A percentile compares a stretch with the other conserved stretches of the same genome.
These are phyloP conservation scores for Calonectria hongkongensis DNA, from an alignment of 2,329 filamentous ascomycete species.

Conservation along the genomic window DNA sequence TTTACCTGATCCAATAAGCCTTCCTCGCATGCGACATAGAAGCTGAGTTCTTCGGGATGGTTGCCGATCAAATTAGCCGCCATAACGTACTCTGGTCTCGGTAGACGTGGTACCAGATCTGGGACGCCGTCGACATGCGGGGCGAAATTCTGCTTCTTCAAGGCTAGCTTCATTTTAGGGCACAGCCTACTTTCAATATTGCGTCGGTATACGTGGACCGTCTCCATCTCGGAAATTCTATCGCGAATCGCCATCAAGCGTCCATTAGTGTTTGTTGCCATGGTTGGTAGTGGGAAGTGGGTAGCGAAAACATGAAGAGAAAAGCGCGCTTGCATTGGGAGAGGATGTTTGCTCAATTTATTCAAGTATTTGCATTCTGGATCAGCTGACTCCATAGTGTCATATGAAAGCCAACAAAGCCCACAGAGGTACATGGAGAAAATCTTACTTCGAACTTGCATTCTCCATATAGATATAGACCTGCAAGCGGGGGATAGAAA, in stretches of 20 bases:
- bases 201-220: background rate
- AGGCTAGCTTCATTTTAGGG: background rate
- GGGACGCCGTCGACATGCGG: background rate
- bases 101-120: background rate
- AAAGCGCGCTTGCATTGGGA: background rate
- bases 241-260: background rate
- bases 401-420: background rate
- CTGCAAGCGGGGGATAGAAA: no score
- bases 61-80: background rate
- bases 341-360: background rate
- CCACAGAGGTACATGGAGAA: no score
- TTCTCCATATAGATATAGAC: no score
- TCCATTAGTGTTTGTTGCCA: background rate
- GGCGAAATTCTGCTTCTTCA: background rate
- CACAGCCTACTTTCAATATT: background rate
- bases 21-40: conserved; percentile 27
- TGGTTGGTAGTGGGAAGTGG: background rate
- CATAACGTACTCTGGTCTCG: conserved; percentile 20
- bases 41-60: background rate
- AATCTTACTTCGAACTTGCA: no score
- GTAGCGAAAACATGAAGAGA: background rate
- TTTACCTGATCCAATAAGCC: conserved; percentile 11
- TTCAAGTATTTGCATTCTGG: background rate
- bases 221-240: background rate
- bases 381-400: background rate